These are phyloP conservation scores for Epichloe brachyelytri DNA, from an alignment of 2,329 filamentous ascomycete genomes.

Conservation along the genomic window DNA sequence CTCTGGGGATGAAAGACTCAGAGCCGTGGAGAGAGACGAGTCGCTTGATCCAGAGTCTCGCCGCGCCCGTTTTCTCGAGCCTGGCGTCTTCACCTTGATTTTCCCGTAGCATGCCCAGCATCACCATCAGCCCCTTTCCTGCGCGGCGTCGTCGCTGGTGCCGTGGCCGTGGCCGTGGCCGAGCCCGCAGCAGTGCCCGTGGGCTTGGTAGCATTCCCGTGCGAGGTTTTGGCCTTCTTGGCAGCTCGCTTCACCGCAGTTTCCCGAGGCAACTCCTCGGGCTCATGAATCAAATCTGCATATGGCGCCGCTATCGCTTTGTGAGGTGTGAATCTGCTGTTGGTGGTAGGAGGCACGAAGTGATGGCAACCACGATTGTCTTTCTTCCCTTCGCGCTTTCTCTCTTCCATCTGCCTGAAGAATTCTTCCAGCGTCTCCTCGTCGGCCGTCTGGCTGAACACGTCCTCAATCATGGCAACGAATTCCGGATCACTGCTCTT, in stretches of 20 bases:
- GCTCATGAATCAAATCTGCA: constrained; percentile 26
- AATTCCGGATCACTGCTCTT: constrained; percentile 37
- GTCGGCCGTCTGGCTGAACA: constrained; percentile 45
- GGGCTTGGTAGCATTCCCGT: constrained; percentile 5
- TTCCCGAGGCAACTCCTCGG: constrained; percentile 2
- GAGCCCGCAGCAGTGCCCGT: neutral
- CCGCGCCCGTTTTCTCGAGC: constrained; percentile 20
- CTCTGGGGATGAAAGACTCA: constrained; percentile 28
- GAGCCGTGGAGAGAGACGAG: constrained; percentile 28
- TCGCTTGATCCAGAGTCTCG: constrained; percentile 27
- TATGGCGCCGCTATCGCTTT: constrained; percentile 38
- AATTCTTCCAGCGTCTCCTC: constrained; percentile 38
- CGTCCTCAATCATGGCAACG: constrained; percentile 42
- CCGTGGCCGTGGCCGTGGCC: neutral
- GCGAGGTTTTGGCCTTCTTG: constrained; percentile 25
- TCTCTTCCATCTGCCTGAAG: constrained; percentile 33
- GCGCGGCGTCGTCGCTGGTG: constrained; percentile 1
- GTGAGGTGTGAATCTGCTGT: constrained; percentile 28
- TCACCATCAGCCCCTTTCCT: neutral
- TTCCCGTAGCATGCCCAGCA: constrained; percentile 2
- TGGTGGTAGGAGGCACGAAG: constrained; percentile 37
- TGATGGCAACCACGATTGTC: constrained; percentile 38
- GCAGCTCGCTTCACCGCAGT: constrained; percentile 15
- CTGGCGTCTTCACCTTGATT: constrained; percentile 21
- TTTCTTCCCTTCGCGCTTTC: constrained; percentile 44